These are phyloP conservation scores for Tulasnella sp. DNA, from an alignment of 768 basidiomycete genomes.

Conservation along the genomic window DNA sequence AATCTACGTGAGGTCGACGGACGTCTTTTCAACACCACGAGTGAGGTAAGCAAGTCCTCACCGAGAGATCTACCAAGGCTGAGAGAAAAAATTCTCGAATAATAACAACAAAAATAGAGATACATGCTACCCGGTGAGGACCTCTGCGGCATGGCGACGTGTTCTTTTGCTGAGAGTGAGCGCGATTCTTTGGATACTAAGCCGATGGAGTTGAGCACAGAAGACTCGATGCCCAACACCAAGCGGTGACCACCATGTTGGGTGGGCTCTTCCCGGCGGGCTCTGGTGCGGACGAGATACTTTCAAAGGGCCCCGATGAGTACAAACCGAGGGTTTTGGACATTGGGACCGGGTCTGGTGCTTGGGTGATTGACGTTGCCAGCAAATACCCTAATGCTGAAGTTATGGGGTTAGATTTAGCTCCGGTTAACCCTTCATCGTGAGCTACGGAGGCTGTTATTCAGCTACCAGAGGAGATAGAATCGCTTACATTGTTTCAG, in stretches of 20 bases:
- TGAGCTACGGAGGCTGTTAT: background rate
- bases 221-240: constrained; percentile 16
- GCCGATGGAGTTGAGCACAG: background rate
- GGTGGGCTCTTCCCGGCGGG: background rate
- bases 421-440: background rate
- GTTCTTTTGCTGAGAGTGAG: too few relatives aligned
- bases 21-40: background rate
- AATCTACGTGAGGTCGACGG: background rate
- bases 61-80: too few relatives aligned
- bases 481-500: background rate
- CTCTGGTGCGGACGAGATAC: background rate
- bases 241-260: constrained; percentile 22
- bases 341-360: constrained; percentile 25
- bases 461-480: too few relatives aligned
- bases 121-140: background rate
- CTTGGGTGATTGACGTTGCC: constrained; percentile 18
- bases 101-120: background rate
- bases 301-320: background rate
- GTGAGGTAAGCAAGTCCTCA: background rate
- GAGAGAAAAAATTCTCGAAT: too few relatives aligned
- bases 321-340: constrained; percentile 16
- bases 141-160: too few relatives aligned
- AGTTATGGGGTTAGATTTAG: constrained; percentile 4
- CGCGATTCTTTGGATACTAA: background rate
- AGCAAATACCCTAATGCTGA: constrained; percentile 12